These are phyloP conservation scores for Talaromyces nanjingensis DNA, from an alignment of 495 filamentous ascomycete species.

Conservation along the genomic window DNA sequence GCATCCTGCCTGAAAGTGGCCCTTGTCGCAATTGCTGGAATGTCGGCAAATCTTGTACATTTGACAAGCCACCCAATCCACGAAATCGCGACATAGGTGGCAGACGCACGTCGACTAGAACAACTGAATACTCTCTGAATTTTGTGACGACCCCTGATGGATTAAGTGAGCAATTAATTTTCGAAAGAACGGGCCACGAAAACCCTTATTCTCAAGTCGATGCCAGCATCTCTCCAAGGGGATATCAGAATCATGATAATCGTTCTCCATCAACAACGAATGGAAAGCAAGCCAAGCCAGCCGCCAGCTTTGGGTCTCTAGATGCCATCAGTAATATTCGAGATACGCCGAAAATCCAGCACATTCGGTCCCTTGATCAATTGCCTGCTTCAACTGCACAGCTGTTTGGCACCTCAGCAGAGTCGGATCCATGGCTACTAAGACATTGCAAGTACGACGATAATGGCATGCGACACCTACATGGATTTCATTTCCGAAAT, in stretches of 20 bases:
- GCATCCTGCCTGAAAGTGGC: slow-evolving; percentile 9
- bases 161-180: background rate
- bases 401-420: slow-evolving; percentile 27
- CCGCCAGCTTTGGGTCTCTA: background rate
- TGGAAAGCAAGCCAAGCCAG: background rate
- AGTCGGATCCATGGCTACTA: slow-evolving; percentile 32
- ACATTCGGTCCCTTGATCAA: slow-evolving; percentile 24
- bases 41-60: background rate
- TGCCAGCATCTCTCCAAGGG: background rate
- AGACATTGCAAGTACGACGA: slow-evolving; percentile 32
- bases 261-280: background rate
- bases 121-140: background rate
- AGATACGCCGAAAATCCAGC: slow-evolving; percentile 9
- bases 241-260: background rate
- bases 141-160: background rate
- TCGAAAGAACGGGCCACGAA: background rate
- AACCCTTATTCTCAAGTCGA: background rate
- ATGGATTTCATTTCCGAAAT: slow-evolving; percentile 31
- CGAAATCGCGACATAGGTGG: background rate
- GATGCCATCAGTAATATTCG: background rate
- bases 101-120: background rate
- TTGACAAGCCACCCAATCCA: slow-evolving; percentile 1
- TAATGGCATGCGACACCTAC: slow-evolving; percentile 25
- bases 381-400: slow-evolving; percentile 26
- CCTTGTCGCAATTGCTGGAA: slow-evolving; percentile 7